Conservation (phyloP, 345 rosid species). For the Passiflora organensis region DNA sequence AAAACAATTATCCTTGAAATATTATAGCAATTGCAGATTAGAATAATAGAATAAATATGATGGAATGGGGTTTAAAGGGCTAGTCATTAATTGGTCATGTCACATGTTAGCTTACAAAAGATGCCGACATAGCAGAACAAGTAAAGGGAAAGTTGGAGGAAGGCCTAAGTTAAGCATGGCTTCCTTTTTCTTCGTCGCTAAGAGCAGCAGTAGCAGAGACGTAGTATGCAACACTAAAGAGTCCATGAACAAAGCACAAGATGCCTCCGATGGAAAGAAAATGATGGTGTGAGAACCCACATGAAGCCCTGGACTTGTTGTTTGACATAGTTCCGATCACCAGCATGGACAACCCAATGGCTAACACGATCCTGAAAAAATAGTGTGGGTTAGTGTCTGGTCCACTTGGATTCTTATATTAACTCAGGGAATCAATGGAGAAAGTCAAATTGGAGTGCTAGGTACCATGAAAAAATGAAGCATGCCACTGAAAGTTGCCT, state of each 20-base stretch:
- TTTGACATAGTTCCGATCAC: constrained; percentile 78
- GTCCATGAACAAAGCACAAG: constrained; percentile 77
- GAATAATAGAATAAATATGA: no score
- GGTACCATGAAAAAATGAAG: constrained; percentile 75
- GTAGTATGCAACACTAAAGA: constrained; percentile 71
- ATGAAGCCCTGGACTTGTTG: constrained; percentile 66
- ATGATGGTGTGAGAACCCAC: constrained; percentile 88
- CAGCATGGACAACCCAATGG: constrained; percentile 59
- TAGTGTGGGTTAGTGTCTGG: neutral
- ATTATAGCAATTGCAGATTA: no score
- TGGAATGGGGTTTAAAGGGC: no score
- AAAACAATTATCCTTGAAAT: no score
- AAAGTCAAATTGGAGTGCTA: neutral
- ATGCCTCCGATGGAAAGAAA: constrained; percentile 86
- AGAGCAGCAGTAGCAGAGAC: constrained; percentile 68
- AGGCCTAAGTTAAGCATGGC: constrained; percentile 19
- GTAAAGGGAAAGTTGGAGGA: no score
- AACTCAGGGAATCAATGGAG: no score
- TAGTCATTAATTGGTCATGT: no score
- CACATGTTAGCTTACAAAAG: no score
- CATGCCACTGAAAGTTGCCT: constrained; percentile 67
- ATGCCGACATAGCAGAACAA: no score
- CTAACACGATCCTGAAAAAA: constrained; percentile 63
- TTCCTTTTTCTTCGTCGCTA: constrained; percentile 35
- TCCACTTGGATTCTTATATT: no score